Evolutionary conservation across 2,329 filamentous ascomycete genomes (phyloP), one percentile per base, ranked within the genome.

Genomic region (Hypoxylon sp.): DNA sequence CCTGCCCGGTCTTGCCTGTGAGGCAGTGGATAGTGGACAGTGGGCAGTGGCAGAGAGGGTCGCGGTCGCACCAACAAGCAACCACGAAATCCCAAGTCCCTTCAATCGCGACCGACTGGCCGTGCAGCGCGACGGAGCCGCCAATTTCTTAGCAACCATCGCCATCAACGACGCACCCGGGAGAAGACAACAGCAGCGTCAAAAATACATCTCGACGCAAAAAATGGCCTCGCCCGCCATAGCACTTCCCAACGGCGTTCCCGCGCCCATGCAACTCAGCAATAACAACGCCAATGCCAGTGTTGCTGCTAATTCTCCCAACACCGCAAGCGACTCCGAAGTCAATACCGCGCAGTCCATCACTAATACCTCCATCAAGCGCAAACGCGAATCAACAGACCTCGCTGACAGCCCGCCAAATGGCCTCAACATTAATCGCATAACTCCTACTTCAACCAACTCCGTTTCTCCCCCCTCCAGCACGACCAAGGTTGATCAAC

Each of bases 151-250:
- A 70, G 64, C 64, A 66, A 51, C 50, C 33, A 72, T 64, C 53
- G 17, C 51, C 37, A 57, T 61, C 62, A 57, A 54, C 56, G 46
- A 49, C 51, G 44, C 40, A 33, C 10, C 30, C 35, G 2, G 48
- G 50, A 65, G 27, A 62, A 35, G 35, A 53, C 44, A 30, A 50
- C 51, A 62, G 33, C 59, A 64, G 55, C 22, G 53, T 54, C 53
- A n/a, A 53, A 61, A 62, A 64, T 37, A 44, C 40, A 55, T 58
- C 11, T 56, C 48, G 17, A 57, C 57, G 25, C 11, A 30, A 53
- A 70, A 61, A 58, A 78, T 78, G 77, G 76, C 76, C 66, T 78
- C 77, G 63, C 65, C 76, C 40, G 73, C 72, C 70, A 73, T 78
- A 69, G 72, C 75, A 66, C 61, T 75, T 58, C 67, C 73, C 10